Evolutionary conservation across 2,329 filamentous ascomycete genomes (phyloP), one percentile per base, ranked within the genome.

Genomic region (Fusarium marasasianum): DNA sequence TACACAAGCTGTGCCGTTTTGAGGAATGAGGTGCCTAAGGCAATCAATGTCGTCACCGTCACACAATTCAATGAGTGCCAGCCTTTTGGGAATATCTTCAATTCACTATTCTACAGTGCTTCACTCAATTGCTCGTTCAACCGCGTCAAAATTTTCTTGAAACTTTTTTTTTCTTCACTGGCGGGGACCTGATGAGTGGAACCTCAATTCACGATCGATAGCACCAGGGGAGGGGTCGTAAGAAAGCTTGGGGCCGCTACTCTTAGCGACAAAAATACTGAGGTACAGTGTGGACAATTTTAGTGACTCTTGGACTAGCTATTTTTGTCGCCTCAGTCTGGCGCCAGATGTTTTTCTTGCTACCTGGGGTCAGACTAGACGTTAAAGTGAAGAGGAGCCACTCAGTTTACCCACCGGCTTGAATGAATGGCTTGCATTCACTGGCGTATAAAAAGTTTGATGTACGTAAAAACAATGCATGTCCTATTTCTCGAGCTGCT

Each of bases 1-100:
- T 59, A 24, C 41, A 53, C 45, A 29, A 59, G 60, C 59, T 70
- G 41, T 62, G 24, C 59, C 37, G 18, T 58, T 44, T 24, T 53
- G 9, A 48, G 66, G 66, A 71, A 66, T 55, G 41, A 8, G 20
- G 37, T 54, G 59, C 54, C 67, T 66, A 18, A 40, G 47, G 67
- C 59, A 71, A 33, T 71, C 37, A 33, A 71, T 71, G 67, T 45
- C 67, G 60, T 71, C 67, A 70, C 59, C 35, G 4, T 51, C 53
- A n/a, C 37, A 17, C 10, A 40, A 6, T 31, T 26, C 5, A 33
- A 2, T 35, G 14, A 8, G 24, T 26, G 24, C 24, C 24, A 26
- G 15, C 8, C 40, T 41, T 29, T 63, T 63, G 22, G 14, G n/a
- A 18, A 47, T 35, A 47, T 54, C 63, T 41, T 54, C 57, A 44